Evolutionary conservation across 192 early-diverging fungal species (phyloP).

Genomic region (Entomortierella chlamydospora): DNA sequence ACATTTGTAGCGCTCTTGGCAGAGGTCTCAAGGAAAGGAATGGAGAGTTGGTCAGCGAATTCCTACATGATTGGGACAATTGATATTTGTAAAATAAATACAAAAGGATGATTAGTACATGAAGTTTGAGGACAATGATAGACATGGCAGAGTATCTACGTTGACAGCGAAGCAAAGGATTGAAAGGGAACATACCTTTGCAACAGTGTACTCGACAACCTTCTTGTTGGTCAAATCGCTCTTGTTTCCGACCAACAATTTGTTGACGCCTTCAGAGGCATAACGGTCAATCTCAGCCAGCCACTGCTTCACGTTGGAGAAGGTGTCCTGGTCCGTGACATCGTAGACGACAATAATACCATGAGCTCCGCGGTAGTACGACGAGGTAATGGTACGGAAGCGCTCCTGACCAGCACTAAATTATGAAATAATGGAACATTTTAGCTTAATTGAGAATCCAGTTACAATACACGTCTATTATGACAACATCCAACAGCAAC

Average conservation of each 20-base stretch:
- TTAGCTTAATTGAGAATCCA: conserved; percentile 4
- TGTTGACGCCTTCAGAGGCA: conserved; percentile 97
- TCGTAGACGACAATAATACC: conserved; percentile 99
- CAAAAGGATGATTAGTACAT: neutral
- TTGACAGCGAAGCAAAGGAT: too few relatives aligned
- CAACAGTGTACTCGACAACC: conserved; percentile 75
- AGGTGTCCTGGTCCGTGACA: conserved; percentile 96
- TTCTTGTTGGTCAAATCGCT: conserved; percentile 94
- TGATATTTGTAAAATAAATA: neutral
- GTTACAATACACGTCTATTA: neutral
- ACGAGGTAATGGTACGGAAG: conserved; percentile 98
- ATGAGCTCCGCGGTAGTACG: conserved; percentile 98
- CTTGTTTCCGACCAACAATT: conserved; percentile 99
- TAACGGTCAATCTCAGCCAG: conserved; percentile 98
- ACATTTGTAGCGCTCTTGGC: conserved; percentile 99
- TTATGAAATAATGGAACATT: conserved; percentile 47
- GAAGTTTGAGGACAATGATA: too few relatives aligned
- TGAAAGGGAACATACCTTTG: conserved; percentile 64
- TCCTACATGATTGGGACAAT: conserved; percentile 67
- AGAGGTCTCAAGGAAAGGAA: conserved; percentile 97
- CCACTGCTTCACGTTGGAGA: conserved; percentile 98
- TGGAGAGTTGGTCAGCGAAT: conserved; percentile 88
- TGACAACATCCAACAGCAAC: neutral
- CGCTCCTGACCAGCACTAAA: conserved; percentile 98
- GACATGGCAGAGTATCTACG: too few relatives aligned